A percentile compares a stretch with the other conserved stretches of the same genome.
These are phyloP conservation scores for Beauveria sp. DNA, from an alignment of 2,329 filamentous ascomycete genomes.

Conservation along the genomic window DNA sequence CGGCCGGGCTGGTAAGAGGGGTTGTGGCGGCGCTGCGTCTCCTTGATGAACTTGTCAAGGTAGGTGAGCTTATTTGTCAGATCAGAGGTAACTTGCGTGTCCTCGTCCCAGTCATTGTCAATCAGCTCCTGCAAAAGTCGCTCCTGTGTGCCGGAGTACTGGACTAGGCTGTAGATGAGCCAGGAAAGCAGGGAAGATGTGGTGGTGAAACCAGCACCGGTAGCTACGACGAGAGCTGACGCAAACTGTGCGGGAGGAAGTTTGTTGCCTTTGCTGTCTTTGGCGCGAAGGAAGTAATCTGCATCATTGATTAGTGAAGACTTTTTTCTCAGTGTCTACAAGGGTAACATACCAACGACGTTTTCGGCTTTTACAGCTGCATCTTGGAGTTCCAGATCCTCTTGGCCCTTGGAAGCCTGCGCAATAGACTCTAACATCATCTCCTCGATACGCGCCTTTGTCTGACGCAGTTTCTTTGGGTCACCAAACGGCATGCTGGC, in stretches of 20 bases:
- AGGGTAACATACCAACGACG: conserved; percentile 12
- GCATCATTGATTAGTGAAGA: background rate
- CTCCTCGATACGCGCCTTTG: conserved; percentile 24
- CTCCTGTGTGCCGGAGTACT: conserved; percentile 48
- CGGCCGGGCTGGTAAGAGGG: conserved; percentile 54
- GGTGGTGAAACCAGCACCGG: conserved; percentile 53
- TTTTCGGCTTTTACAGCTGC: conserved; percentile 42
- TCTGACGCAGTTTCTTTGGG: conserved; percentile 33
- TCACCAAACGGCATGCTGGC: conserved; percentile 49
- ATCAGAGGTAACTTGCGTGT: conserved; percentile 39
- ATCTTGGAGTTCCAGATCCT: conserved; percentile 36
- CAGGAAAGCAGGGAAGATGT: conserved; percentile 51
- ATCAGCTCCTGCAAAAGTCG: conserved; percentile 50
- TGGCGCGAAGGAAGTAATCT: conserved; percentile 47
- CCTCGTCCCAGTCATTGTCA: conserved; percentile 35
- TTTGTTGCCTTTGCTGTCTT: conserved; percentile 45
- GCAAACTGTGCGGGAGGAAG: conserved; percentile 31
- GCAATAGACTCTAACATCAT: conserved; percentile 32
- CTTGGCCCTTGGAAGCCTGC: conserved; percentile 28
- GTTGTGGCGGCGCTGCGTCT: conserved; percentile 52
- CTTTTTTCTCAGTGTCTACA: too few species aligned
- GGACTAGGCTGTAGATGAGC: conserved; percentile 45
- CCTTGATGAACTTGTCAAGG: conserved; percentile 52
- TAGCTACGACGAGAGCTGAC: conserved; percentile 38
- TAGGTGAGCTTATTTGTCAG: conserved; percentile 39